Evolutionary conservation across 2,329 filamentous ascomycete species (phyloP).

Genomic region (Dendrostoma leiphaemia): DNA sequence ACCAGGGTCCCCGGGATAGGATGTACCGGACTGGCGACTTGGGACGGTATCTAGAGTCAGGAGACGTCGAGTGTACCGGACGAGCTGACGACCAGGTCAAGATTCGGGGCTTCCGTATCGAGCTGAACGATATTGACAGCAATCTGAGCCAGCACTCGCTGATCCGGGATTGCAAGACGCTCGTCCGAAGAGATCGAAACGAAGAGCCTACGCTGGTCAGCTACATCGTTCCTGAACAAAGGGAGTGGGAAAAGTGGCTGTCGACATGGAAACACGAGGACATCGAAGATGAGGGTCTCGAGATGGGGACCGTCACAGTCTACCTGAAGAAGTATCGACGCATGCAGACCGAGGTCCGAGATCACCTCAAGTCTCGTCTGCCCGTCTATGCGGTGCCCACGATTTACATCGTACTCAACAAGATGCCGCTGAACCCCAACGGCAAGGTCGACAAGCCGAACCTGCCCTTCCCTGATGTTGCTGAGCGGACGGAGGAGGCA

Average conservation of each 20-base stretch:
- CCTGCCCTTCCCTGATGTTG: conserved; percentile 77
- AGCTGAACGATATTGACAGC: conserved; percentile 88
- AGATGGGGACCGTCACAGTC: conserved; percentile 41
- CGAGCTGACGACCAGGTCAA: conserved; percentile 89
- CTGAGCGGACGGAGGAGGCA: conserved; percentile 53
- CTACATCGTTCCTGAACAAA: conserved; percentile 82
- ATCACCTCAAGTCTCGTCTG: conserved; percentile 68
- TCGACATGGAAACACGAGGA: conserved; percentile 53
- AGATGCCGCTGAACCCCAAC: conserved; percentile 79
- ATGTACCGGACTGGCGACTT: conserved; percentile 88
- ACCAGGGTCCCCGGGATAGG: conserved; percentile 78
- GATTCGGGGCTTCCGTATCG: conserved; percentile 92
- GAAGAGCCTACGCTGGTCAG: conserved; percentile 86
- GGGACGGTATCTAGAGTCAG: conserved; percentile 67
- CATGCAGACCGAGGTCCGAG: conserved; percentile 52
- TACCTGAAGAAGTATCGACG: conserved; percentile 43
- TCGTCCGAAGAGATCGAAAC: conserved; percentile 79
- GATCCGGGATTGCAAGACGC: conserved; percentile 80
- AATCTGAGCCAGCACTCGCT: conserved; percentile 73
- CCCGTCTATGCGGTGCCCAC: conserved; percentile 75
- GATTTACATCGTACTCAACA: conserved; percentile 69
- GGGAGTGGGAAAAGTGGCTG: conserved; percentile 71
- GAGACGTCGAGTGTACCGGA: conserved; percentile 75
- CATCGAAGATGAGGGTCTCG: conserved; percentile 48
- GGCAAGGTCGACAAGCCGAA: conserved; percentile 69